These are phyloP conservation scores for Sordariomycetes sp. DNA, from an alignment of 2,329 filamentous ascomycete genomes.

Conservation along the genomic window DNA sequence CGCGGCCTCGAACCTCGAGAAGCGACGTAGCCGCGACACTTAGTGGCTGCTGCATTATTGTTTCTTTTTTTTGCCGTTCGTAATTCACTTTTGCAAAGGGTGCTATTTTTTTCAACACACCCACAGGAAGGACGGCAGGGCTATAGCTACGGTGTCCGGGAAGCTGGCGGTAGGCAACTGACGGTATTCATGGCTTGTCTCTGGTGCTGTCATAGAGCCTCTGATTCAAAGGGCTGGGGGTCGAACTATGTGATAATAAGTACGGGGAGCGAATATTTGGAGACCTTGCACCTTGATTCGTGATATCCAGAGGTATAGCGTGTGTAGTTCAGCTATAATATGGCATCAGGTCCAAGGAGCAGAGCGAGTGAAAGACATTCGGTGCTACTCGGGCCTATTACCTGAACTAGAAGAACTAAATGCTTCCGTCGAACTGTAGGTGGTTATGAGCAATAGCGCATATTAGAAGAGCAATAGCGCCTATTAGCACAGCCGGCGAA, in stretches of 20 bases:
- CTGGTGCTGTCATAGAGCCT: neutral
- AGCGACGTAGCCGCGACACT: slow-evolving; percentile 2
- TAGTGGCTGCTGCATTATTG: neutral
- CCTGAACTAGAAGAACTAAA: too few species aligned
- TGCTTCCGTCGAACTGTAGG: too few species aligned
- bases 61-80: neutral
- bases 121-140: neutral
- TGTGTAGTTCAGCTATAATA: neutral
- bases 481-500: too few species aligned
- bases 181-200: neutral
- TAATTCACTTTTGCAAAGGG: neutral
- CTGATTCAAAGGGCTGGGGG: neutral
- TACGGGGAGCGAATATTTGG: neutral
- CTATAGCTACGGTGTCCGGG: neutral
- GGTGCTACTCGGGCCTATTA: too few species aligned
- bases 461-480: too few species aligned
- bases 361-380: neutral
- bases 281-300: neutral
- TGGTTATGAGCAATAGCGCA: too few species aligned
- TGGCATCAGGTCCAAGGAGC: neutral
- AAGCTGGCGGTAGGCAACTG: neutral
- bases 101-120: neutral
- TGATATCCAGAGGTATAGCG: neutral
- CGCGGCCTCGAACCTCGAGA: slow-evolving; percentile 3
- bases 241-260: neutral